Percentiles rank a stretch among this genome's conserved stretches.
Conservation (phyloP, 2,329 filamentous ascomycete species). For the Nothomitra cinnamomea region DNA sequence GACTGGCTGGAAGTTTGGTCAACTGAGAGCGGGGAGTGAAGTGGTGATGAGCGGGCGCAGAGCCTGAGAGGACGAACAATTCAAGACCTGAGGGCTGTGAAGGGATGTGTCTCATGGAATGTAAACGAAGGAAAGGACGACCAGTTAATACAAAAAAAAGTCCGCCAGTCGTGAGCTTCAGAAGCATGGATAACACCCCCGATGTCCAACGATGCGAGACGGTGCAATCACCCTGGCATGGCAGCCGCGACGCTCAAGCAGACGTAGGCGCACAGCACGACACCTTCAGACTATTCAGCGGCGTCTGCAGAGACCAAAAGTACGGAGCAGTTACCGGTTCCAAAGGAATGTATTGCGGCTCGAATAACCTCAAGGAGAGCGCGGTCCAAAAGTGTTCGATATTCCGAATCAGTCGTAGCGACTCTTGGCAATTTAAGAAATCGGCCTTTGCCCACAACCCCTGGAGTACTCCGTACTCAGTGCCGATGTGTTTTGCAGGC, state of each 20-base stretch:
- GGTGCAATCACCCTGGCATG: not conserved
- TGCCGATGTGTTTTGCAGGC: too few species aligned
- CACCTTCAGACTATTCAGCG: not conserved
- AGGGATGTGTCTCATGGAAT: not conserved
- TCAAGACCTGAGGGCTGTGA: not conserved
- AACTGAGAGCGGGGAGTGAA: not conserved
- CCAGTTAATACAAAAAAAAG: constrained; percentile 2
- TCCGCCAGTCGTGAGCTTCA: not conserved
- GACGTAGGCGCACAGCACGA: not conserved
- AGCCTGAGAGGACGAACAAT: not conserved
- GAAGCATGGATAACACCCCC: constrained; percentile 2
- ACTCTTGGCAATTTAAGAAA: not conserved
- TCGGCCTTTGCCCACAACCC: too few species aligned
- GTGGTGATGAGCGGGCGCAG: too few species aligned
- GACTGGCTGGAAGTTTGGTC: not conserved
- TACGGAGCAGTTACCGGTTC: not conserved
- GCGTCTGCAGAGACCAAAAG: not conserved
- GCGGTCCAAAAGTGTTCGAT: not conserved
- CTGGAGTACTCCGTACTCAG: too few species aligned
- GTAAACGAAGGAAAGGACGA: not conserved
- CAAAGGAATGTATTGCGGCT: constrained; percentile 2
- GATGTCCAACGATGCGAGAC: not conserved
- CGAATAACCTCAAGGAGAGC: not conserved
- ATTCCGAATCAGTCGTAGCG: constrained; percentile 1
- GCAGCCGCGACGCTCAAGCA: not conserved